Percentiles rank a stretch among this genome's conserved stretches.
Conservation (phyloP, 208 protist species). For the Porcisia deanei region DNA sequence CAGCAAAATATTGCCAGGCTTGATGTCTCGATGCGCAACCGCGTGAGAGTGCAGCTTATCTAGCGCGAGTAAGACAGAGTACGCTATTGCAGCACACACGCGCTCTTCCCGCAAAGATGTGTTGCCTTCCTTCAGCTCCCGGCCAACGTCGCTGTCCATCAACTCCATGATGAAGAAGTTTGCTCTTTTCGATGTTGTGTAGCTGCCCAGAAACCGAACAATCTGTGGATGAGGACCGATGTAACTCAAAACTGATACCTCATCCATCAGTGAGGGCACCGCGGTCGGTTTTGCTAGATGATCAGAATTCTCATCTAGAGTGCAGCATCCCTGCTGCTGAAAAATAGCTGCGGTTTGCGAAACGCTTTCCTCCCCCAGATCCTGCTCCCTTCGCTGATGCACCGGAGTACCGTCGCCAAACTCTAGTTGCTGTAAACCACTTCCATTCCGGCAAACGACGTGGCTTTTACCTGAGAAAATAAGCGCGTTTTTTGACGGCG, state of each 20-base stretch:
- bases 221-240: slow-evolving; percentile 73
- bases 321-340: slow-evolving; percentile 4
- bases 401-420: background rate
- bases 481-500: background rate
- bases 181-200: slow-evolving; percentile 39
- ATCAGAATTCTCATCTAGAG: background rate
- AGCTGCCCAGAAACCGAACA: slow-evolving; percentile 54
- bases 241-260: slow-evolving; percentile 49
- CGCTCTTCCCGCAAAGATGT: slow-evolving; percentile 41
- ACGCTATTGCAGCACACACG: slow-evolving; percentile 38
- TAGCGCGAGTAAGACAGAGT: slow-evolving; percentile 55
- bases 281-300: background rate
- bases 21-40: slow-evolving; percentile 79
- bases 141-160: slow-evolving; percentile 78
- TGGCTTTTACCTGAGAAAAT: background rate
- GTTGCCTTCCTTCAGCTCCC: slow-evolving; percentile 61
- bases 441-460: background rate
- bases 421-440: background rate
- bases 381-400: slow-evolving; percentile 19
- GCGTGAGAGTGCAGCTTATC: slow-evolving; percentile 57
- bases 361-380: slow-evolving; percentile 40
- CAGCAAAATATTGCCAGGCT: slow-evolving; percentile 84
- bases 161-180: slow-evolving; percentile 77
- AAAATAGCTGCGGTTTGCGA: slow-evolving; percentile 29
- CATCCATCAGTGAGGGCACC: slow-evolving; percentile 21